Evolutionary conservation across 208 protist genomes (phyloP).

Genomic region (Histomonas meleagridis): DNA sequence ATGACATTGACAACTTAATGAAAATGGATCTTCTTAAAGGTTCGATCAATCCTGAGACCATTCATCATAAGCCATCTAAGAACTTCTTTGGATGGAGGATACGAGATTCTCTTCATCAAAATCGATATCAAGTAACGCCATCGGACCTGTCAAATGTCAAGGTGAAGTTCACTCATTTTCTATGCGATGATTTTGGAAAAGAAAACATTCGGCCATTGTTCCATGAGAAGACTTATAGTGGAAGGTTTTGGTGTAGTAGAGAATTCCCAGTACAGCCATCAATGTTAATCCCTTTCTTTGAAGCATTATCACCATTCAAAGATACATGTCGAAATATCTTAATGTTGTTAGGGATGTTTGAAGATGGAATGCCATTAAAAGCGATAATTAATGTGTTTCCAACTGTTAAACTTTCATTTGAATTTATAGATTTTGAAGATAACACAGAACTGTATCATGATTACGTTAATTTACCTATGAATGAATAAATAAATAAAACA

Average conservation of each 20-base stretch:
- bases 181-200: slow-evolving; percentile 4
- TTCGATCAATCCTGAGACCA: not conserved
- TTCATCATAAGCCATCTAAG: not conserved
- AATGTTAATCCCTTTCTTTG: not conserved
- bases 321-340: not conserved
- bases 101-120: not conserved
- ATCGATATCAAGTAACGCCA: not conserved
- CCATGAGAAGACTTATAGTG: slow-evolving; percentile 23
- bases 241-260: slow-evolving; percentile 4
- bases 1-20: not conserved
- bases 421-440: not conserved
- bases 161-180: not conserved
- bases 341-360: not conserved
- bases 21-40: slow-evolving; percentile 31
- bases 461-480: not conserved
- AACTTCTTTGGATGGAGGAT: not conserved
- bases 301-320: not conserved
- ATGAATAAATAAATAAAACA: too few relatives aligned
- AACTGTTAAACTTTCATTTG: not conserved
- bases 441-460: not conserved
- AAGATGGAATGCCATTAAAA: not conserved
- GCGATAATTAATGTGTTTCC: not conserved
- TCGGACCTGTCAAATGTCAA: not conserved
- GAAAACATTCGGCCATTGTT: not conserved
- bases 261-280: not conserved